Conservation (phyloP, 2,329 filamentous ascomycete genomes). For the Aspergillus calidoustus region DNA sequence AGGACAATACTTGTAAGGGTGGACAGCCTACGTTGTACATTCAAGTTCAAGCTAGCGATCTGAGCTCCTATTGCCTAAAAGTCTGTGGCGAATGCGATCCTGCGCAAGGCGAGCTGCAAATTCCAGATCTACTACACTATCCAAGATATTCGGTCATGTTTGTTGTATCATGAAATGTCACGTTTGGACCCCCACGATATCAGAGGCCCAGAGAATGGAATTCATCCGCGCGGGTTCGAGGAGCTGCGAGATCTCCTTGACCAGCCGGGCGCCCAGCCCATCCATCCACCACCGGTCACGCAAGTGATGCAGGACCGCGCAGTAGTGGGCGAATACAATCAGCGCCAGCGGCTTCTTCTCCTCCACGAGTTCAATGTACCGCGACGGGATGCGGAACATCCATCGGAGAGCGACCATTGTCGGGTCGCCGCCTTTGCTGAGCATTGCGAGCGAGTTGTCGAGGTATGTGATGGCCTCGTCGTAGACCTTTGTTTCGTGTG, state of each 20-base stretch:
- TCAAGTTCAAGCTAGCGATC: neutral
- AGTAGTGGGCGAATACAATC: slow-evolving; percentile 19
- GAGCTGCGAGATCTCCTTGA: slow-evolving; percentile 18
- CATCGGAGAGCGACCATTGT: slow-evolving; percentile 14
- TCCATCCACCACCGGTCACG: slow-evolving; percentile 22
- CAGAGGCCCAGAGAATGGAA: slow-evolving; percentile 6
- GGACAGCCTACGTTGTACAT: neutral
- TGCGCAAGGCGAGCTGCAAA: neutral
- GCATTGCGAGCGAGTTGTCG: slow-evolving; percentile 12
- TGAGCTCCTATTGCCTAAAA: neutral
- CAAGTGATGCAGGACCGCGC: slow-evolving; percentile 17
- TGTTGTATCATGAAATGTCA: neutral
- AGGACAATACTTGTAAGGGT: neutral
- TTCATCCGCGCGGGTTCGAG: slow-evolving; percentile 19
- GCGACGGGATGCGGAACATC: slow-evolving; percentile 11
- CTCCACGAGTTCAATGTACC: slow-evolving; percentile 7
- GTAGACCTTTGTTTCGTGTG: neutral
- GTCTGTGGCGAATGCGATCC: neutral
- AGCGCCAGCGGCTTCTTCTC: slow-evolving; percentile 14
- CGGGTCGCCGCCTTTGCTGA: slow-evolving; percentile 13
- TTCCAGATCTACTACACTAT: neutral
- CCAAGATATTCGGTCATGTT: neutral
- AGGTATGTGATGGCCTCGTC: slow-evolving; percentile 11
- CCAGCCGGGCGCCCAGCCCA: slow-evolving; percentile 3
- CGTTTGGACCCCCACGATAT: slow-evolving; percentile 8